Conservation (phyloP, 1,139 yeast species). For the Komagataea norvegica region DNA sequence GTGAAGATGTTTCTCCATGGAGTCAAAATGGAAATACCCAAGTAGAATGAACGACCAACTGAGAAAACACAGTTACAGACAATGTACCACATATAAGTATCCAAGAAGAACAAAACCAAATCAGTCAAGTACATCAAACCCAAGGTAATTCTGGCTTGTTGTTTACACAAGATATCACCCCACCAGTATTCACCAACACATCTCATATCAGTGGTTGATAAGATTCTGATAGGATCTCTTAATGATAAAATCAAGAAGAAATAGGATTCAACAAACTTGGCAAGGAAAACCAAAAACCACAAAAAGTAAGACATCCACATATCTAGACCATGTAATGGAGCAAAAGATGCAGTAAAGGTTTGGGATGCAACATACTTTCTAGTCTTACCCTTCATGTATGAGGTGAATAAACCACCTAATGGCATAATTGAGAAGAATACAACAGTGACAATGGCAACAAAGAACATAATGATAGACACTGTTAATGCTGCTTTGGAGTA, state of each 20-base stretch:
- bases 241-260: constrained; percentile 85
- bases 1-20: constrained; percentile 99
- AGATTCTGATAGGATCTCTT: constrained; percentile 87
- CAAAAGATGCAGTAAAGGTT: constrained; percentile 91
- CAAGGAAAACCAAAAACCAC: constrained; percentile 85
- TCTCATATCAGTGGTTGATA: constrained; percentile 61
- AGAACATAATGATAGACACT: constrained; percentile 84
- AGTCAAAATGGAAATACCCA: constrained; percentile 96
- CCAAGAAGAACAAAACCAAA: constrained; percentile 92
- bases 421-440: constrained; percentile 93
- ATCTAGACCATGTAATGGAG: constrained; percentile 77
- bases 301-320: constrained; percentile 95
- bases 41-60: constrained; percentile 93
- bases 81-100: constrained; percentile 98
- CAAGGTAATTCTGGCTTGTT: constrained; percentile 82
- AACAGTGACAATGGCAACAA: constrained; percentile 79
- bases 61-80: constrained; percentile 91
- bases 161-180: constrained; percentile 66
- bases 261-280: constrained; percentile 87
- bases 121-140: constrained; percentile 93
- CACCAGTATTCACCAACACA: constrained; percentile 92
- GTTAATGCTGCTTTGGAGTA: constrained; percentile 73
- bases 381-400: constrained; percentile 83
- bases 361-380: constrained; percentile 92
- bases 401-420: constrained; percentile 91